phyloP scores from a whole-genome alignment of 352 stramenopile species.

The Globisporangium yorkense region DNA sequence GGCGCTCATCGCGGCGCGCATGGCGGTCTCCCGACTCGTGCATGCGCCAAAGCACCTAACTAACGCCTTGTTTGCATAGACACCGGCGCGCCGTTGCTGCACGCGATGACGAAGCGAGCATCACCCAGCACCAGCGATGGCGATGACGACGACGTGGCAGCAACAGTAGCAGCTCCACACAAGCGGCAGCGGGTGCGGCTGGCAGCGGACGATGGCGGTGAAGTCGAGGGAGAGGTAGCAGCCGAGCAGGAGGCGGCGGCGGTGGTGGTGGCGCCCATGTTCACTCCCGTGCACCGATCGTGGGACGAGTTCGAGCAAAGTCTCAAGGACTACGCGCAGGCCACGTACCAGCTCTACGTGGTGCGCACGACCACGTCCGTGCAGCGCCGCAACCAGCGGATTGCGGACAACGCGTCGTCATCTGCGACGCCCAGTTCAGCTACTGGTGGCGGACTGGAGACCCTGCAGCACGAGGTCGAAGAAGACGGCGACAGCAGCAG shows the following conservation, averaged over 20 bases:
- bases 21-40: too few species aligned
- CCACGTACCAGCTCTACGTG: slow-evolving; percentile 70
- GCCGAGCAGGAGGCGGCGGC: background rate
- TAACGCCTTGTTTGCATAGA: background rate
- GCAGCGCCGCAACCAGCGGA: slow-evolving; percentile 61
- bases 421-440: background rate
- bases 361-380: slow-evolving; percentile 76
- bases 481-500: background rate
- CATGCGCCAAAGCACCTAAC: too few species aligned
- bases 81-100: background rate
- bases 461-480: background rate
- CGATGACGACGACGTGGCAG: background rate
- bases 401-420: slow-evolving; percentile 31
- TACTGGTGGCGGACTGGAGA: background rate
- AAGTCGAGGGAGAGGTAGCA: background rate
- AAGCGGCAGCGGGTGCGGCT: background rate
- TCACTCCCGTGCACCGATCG: slow-evolving; percentile 44
- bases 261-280: slow-evolving; percentile 33
- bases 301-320: slow-evolving; percentile 62
- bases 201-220: background rate
- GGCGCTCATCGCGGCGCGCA: too few species aligned
- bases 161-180: background rate
- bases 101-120: background rate
- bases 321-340: slow-evolving; percentile 50
- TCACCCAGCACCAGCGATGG: too few species aligned